A percentile compares a stretch with the other conserved stretches of the same genome.
These are phyloP conservation scores for Ogataea trehaloabstinens DNA, from an alignment of 805 yeast genomes.

Conservation along the genomic window DNA sequence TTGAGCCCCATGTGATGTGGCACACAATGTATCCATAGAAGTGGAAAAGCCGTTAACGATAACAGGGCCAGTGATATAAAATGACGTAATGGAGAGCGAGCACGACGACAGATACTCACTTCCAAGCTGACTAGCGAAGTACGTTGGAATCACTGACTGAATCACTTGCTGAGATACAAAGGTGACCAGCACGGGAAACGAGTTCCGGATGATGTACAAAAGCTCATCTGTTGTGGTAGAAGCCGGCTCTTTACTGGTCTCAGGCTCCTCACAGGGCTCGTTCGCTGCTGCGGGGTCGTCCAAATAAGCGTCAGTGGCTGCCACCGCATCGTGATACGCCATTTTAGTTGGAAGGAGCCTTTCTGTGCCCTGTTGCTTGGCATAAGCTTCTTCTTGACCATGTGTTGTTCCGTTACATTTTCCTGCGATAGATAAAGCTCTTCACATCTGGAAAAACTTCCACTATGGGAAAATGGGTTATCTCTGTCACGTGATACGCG, in stretches of 20 bases:
- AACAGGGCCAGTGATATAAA: constrained; percentile 70
- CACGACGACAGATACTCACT: constrained; percentile 68
- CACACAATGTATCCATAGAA: constrained; percentile 71
- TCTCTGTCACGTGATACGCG: no score
- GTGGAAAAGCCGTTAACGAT: constrained; percentile 73
- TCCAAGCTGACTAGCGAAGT: constrained; percentile 68
- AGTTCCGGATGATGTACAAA: constrained; percentile 33
- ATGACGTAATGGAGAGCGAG: constrained; percentile 69
- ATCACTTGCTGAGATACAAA: constrained; percentile 66
- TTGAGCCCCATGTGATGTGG: constrained; percentile 70
- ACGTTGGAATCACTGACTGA: constrained; percentile 70
- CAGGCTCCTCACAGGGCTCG: no score
- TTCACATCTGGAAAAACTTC: no score
- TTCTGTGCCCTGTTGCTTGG: no score
- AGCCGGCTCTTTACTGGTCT: constrained; percentile 1
- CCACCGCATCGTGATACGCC: no score
- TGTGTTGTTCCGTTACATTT: no score
- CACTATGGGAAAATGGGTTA: no score
- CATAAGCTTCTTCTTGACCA: no score
- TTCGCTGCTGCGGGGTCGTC: no score
- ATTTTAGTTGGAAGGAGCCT: no score
- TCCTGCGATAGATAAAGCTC: no score
- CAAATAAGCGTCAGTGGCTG: no score
- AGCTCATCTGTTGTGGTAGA: constrained; percentile 20
- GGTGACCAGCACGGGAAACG: constrained; percentile 61